Percentiles rank a stretch among this genome's conserved stretches.
phyloP scores from a whole-genome alignment of 352 stramenopile genomes.

The Phytophthora tubulina region DNA sequence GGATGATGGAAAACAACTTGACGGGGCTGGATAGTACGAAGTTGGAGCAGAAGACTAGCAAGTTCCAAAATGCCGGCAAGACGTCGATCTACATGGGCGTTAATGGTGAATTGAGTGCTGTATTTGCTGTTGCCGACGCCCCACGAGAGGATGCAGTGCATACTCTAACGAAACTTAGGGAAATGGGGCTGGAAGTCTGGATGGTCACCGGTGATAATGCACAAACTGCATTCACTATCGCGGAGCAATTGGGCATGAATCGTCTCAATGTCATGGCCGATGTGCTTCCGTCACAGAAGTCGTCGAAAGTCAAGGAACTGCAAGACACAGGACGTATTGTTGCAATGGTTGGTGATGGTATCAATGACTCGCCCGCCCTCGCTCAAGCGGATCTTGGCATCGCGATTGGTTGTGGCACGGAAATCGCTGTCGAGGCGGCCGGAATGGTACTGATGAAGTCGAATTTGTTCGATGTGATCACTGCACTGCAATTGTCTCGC shows the following conservation, averaged over 20 bases:
- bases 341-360: slow-evolving; percentile 97
- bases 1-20: slow-evolving; percentile 80
- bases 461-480: slow-evolving; percentile 93
- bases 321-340: slow-evolving; percentile 87
- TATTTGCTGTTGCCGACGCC: slow-evolving; percentile 85
- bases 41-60: slow-evolving; percentile 56
- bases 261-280: slow-evolving; percentile 92
- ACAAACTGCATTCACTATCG: slow-evolving; percentile 93
- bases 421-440: slow-evolving; percentile 97
- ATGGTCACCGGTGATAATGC: slow-evolving; percentile 98
- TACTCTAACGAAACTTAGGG: slow-evolving; percentile 86
- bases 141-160: slow-evolving; percentile 89
- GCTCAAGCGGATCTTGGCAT: slow-evolving; percentile 97
- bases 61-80: slow-evolving; percentile 88
- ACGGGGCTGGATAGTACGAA: slow-evolving; percentile 57
- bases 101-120: slow-evolving; percentile 59
- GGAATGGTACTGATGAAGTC: slow-evolving; percentile 93
- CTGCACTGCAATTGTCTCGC: slow-evolving; percentile 94
- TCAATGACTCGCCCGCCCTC: slow-evolving; percentile 98
- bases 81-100: slow-evolving; percentile 95
- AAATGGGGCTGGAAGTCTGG: slow-evolving; percentile 94
- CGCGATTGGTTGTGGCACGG: slow-evolving; percentile 94
- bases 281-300: slow-evolving; percentile 95
- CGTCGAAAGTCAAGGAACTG: slow-evolving; percentile 90
- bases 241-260: slow-evolving; percentile 91